phyloP scores from a whole-genome alignment of 768 basidiomycete species.

The Postia placenta region DNA sequence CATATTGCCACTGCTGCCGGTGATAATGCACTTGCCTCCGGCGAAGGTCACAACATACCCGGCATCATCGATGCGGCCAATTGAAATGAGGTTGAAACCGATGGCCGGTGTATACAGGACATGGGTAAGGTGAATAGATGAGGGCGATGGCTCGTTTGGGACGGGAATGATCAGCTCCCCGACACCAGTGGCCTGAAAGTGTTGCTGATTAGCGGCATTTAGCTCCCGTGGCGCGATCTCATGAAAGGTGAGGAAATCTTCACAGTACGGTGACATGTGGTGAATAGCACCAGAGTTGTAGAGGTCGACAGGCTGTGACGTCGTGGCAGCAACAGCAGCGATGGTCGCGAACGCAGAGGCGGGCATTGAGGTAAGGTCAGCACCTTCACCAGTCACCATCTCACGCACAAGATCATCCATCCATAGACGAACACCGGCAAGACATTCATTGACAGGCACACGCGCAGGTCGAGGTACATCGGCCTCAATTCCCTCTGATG shows the following conservation, averaged over 20 bases:
- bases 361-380: slow-evolving; percentile 18
- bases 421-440: too few species aligned
- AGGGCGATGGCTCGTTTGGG: slow-evolving; percentile 14
- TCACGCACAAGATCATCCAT: too few species aligned
- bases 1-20: not conserved
- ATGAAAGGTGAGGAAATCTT: slow-evolving; percentile 5
- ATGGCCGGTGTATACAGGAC: slow-evolving; percentile 17
- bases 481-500: slow-evolving; percentile 9
- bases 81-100: slow-evolving; percentile 17
- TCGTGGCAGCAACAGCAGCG: slow-evolving; percentile 11
- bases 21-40: slow-evolving; percentile 11
- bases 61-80: slow-evolving; percentile 10
- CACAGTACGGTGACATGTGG: slow-evolving; percentile 13
- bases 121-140: slow-evolving; percentile 6
- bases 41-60: slow-evolving; percentile 9
- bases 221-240: slow-evolving; percentile 17
- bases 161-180: slow-evolving; percentile 17
- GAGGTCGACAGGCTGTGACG: slow-evolving; percentile 6
- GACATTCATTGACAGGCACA: too few species aligned
- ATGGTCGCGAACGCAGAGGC: slow-evolving; percentile 21
- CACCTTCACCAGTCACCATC: not conserved
- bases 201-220: slow-evolving; percentile 17
- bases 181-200: slow-evolving; percentile 17
- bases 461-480: not conserved
- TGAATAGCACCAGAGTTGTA: slow-evolving; percentile 15